A percentile compares a stretch with the other conserved stretches of the same genome.
Conservation (phyloP, 73 alveolate species). For the Blepharisma japonicum region DNA sequence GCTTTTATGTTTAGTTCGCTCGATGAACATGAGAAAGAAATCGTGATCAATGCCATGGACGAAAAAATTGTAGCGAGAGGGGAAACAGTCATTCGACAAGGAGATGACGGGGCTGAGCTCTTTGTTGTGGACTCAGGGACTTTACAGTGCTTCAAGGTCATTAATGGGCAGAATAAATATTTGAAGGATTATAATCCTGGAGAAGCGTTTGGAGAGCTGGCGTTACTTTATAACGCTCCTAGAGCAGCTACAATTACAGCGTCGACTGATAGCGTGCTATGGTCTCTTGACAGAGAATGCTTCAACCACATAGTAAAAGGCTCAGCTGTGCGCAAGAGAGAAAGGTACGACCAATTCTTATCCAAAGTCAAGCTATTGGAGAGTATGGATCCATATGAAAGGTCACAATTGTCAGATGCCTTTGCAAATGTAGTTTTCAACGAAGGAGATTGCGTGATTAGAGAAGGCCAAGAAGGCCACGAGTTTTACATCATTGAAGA, state of each 20-base stretch:
- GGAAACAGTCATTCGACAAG: slow-evolving; percentile 47
- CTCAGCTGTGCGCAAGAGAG: slow-evolving; percentile 89
- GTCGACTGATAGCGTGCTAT: slow-evolving; percentile 59
- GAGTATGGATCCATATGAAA: slow-evolving; percentile 92
- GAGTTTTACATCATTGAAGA: slow-evolving; percentile 92
- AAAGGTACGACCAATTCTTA: slow-evolving; percentile 80
- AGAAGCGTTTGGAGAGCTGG: slow-evolving; percentile 78
- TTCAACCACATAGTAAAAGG: slow-evolving; percentile 87
- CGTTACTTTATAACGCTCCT: slow-evolving; percentile 74
- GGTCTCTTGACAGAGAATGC: slow-evolving; percentile 93
- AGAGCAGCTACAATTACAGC: slow-evolving; percentile 88
- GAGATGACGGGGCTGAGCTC: slow-evolving; percentile 76
- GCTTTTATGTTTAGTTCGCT: slow-evolving; percentile 80
- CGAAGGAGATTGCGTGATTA: slow-evolving; percentile 54
- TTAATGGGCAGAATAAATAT: slow-evolving; percentile 7
- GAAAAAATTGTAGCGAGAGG: slow-evolving; percentile 53
- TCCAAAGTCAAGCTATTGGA: slow-evolving; percentile 64
- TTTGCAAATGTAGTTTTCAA: slow-evolving; percentile 72
- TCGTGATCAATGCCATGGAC: slow-evolving; percentile 93
- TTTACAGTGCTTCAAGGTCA: slow-evolving; percentile 61
- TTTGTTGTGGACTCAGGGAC: slow-evolving; percentile 77
- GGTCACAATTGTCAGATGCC: slow-evolving; percentile 94
- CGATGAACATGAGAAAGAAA: slow-evolving; percentile 64
- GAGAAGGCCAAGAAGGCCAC: slow-evolving; percentile 94
- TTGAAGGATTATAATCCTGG: slow-evolving; percentile 61